Evolutionary conservation across 129 eudicot genomes (phyloP).

Genomic region (Tagetes patula): DNA sequence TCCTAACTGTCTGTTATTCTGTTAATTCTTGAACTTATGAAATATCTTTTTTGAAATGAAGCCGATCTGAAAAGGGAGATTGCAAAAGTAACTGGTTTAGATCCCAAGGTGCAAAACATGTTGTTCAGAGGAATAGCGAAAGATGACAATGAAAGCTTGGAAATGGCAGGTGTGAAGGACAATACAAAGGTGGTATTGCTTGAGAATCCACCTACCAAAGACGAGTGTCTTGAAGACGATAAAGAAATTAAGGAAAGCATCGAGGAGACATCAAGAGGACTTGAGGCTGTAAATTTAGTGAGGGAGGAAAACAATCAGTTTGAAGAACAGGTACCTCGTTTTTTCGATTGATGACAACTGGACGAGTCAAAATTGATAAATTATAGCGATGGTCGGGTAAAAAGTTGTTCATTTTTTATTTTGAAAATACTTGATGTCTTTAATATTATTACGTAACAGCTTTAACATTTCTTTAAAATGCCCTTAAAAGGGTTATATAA

Average conservation of each 20-base stretch:
- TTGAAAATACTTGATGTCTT: too few species aligned
- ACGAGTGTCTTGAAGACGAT: constrained; percentile 40
- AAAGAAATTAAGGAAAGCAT: constrained; percentile 47
- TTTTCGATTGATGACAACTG: neutral
- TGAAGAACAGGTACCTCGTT: constrained; percentile 57
- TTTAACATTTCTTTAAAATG: too few species aligned
- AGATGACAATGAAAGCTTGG: constrained; percentile 52
- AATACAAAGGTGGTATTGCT: constrained; percentile 58
- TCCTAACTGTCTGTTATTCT: too few species aligned
- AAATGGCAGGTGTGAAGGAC: constrained; percentile 68
- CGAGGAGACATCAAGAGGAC: constrained; percentile 45
- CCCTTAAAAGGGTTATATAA: too few species aligned
- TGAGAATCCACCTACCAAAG: constrained; percentile 37
- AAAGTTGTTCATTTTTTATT: too few species aligned
- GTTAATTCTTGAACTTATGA: constrained; percentile 1
- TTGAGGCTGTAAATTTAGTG: constrained; percentile 62
- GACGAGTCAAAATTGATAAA: neutral
- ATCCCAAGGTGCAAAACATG: constrained; percentile 56
- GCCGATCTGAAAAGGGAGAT: constrained; percentile 70
- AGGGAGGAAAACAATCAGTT: constrained; percentile 68
- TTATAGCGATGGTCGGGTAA: too few species aligned
- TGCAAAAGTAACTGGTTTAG: constrained; percentile 58
- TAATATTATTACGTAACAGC: too few species aligned
- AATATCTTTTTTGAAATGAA: constrained; percentile 28
- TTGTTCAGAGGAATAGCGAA: constrained; percentile 77